phyloP scores from a whole-genome alignment of 1,284 basidiomycete genomes.

The Trichosporon faecale region DNA sequence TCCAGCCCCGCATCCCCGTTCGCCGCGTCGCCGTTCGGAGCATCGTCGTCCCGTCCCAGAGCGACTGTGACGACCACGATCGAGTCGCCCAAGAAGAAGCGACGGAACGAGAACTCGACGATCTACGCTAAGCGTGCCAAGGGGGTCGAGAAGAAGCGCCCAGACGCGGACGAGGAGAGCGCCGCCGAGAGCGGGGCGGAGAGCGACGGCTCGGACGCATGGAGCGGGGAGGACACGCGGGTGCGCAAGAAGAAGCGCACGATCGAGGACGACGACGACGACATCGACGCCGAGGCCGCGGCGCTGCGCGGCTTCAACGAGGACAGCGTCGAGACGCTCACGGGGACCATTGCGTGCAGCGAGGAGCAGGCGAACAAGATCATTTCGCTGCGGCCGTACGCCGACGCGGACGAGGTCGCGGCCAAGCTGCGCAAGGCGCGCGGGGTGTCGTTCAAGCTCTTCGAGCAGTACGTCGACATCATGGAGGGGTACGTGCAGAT shows the following conservation, averaged over 20 bases:
- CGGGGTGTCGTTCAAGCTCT: conserved; percentile 83
- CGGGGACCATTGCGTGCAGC: conserved; percentile 86
- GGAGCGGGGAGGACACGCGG: conserved; percentile 37
- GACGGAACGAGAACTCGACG: conserved; percentile 46
- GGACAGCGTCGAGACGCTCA: conserved; percentile 67
- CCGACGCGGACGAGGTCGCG: conserved; percentile 69
- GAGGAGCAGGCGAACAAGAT: conserved; percentile 77
- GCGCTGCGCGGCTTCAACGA: conserved; percentile 85
- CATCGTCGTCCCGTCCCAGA: not conserved
- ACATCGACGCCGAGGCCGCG: conserved; percentile 53
- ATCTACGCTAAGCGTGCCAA: conserved; percentile 50
- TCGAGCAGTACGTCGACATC: conserved; percentile 84
- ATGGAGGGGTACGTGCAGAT: conserved; percentile 88
- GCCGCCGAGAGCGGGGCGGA: conserved; percentile 38
- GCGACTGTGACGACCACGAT: not conserved
- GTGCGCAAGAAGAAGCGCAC: conserved; percentile 33
- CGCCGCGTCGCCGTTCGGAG: not conserved
- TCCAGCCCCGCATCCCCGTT: not conserved
- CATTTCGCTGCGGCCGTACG: conserved; percentile 76
- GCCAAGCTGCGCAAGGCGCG: conserved; percentile 80
- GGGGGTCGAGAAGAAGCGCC: conserved; percentile 23
- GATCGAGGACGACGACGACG: conserved; percentile 35
- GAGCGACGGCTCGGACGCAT: conserved; percentile 40
- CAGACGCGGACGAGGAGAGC: conserved; percentile 59
- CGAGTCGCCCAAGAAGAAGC: conserved; percentile 25